These are phyloP conservation scores for Thalassiosira livingstoniorum DNA, from an alignment of 352 stramenopile species.

Conservation along the genomic window DNA sequence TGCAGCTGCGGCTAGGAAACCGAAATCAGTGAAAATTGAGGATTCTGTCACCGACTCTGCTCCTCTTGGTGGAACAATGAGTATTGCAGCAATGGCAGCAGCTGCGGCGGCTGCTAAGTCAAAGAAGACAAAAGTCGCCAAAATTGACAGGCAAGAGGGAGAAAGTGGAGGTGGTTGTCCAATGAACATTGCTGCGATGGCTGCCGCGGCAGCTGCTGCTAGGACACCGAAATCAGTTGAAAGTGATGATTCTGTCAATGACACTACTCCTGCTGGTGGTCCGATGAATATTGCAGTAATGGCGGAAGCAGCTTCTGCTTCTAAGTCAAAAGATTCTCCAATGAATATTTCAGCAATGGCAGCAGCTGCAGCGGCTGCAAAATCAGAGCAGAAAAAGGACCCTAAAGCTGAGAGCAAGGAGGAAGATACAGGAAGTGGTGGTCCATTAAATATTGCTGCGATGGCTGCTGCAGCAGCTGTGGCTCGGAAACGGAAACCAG, in stretches of 20 bases:
- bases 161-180: not conserved
- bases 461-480: not conserved
- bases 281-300: not conserved
- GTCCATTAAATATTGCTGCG: not conserved
- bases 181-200: not conserved
- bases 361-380: not conserved
- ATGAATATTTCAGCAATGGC: no score
- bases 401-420: not conserved
- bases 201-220: not conserved
- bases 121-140: no score
- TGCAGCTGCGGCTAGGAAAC: not conserved
- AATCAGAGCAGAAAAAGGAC: not conserved
- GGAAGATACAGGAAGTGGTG: not conserved
- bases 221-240: slow-evolving; percentile 3
- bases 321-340: no score
- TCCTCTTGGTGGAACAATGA: slow-evolving; percentile 8
- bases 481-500: no score
- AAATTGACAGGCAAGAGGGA: no score
- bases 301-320: no score
- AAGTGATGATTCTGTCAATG: not conserved
- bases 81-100: slow-evolving; percentile 45
- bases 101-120: slow-evolving; percentile 15
- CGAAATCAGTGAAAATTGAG: not conserved
- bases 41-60: not conserved
- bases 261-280: not conserved